These are phyloP conservation scores for Pugionium dolabratum DNA, from an alignment of 345 rosid species.

Conservation along the genomic window DNA sequence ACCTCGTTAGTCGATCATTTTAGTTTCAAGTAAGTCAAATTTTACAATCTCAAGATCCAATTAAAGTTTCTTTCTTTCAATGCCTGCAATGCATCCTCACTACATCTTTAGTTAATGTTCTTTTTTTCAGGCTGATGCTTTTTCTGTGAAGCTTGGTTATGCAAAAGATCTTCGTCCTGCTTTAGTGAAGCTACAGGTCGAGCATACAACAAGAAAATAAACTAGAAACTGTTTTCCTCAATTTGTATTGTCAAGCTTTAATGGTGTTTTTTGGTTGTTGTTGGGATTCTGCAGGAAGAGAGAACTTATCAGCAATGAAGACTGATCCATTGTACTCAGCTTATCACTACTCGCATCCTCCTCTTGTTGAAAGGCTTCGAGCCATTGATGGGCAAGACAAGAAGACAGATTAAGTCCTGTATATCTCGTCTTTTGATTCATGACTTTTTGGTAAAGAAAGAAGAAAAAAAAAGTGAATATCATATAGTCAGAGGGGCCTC, in stretches of 20 bases:
- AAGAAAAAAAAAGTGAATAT: too few relatives aligned
- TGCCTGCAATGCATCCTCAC: neutral
- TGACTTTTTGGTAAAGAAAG: too few relatives aligned
- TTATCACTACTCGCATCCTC: constrained; percentile 97
- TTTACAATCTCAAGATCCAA: neutral
- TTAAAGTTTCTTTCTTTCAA: neutral
- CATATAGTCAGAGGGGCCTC: too few relatives aligned
- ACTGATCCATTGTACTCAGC: constrained; percentile 98
- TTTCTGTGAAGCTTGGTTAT: constrained; percentile 91
- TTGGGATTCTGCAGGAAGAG: constrained; percentile 66
- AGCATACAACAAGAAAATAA: neutral
- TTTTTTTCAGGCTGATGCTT: constrained; percentile 82
- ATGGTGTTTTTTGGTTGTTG: constrained; percentile 5
- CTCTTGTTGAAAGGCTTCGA: constrained; percentile 87
- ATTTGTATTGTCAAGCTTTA: neutral
- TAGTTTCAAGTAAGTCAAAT: constrained; percentile 90
- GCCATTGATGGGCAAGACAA: constrained; percentile 73
- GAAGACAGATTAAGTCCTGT: constrained; percentile 57
- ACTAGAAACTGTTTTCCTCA: neutral
- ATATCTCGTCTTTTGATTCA: neutral
- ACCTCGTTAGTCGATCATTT: constrained; percentile 93
- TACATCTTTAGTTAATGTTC: neutral
- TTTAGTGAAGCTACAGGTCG: constrained; percentile 96
- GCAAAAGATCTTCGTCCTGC: constrained; percentile 76
- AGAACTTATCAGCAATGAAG: constrained; percentile 88